phyloP scores from a whole-genome alignment of 345 rosid genomes.

The Salix exigua region DNA sequence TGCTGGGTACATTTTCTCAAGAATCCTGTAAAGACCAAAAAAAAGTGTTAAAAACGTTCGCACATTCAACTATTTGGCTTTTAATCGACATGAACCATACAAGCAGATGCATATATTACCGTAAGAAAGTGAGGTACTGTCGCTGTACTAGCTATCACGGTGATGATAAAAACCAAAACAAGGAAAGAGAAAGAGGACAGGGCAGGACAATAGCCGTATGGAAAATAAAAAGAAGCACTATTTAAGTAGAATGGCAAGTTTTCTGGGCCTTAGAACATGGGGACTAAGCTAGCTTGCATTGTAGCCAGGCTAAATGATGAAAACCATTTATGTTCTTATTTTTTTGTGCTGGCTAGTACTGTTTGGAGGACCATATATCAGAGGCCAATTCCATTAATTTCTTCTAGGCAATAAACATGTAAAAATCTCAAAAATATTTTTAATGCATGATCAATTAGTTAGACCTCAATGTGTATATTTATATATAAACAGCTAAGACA shows the following conservation, averaged over 20 bases:
- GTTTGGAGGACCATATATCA: not conserved
- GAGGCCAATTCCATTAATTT: not conserved
- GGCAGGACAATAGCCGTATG: conserved; percentile 15
- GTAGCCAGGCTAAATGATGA: not conserved
- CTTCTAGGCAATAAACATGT: not conserved
- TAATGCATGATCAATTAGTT: too few relatives aligned
- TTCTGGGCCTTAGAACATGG: conserved; percentile 20
- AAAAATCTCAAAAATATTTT: too few relatives aligned
- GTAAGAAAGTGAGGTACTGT: not conserved
- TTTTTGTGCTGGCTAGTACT: not conserved
- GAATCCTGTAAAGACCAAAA: not conserved
- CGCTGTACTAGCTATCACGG: not conserved
- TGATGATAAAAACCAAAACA: not conserved
- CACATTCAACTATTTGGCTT: not conserved
- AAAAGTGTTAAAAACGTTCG: not conserved
- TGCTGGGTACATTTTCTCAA: not conserved
- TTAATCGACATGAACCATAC: not conserved
- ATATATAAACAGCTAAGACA: too few relatives aligned
- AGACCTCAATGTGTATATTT: too few relatives aligned
- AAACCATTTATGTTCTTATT: not conserved
- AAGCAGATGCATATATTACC: not conserved
- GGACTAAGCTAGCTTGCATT: not conserved
- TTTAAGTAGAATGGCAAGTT: not conserved
- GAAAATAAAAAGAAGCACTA: not conserved
- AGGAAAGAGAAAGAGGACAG: not conserved